phyloP scores from a whole-genome alignment of 139 green algal species.

The Picochlorum sp. region DNA sequence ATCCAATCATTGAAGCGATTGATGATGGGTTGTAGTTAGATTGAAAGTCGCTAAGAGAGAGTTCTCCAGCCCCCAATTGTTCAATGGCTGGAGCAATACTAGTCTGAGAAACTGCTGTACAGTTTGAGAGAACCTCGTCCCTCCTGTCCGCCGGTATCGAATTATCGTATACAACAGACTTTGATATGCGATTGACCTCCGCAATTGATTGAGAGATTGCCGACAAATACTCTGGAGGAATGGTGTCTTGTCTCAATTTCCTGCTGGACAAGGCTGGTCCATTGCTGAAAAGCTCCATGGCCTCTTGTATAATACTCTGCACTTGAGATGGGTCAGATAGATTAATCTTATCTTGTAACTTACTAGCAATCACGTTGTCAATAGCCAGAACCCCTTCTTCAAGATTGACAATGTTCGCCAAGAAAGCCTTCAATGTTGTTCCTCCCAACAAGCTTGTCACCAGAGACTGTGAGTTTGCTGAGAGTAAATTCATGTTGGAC shows the following conservation, averaged over 20 bases:
- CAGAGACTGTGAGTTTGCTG: slow-evolving; percentile 3
- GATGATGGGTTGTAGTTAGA: neutral
- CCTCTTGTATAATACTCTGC: neutral
- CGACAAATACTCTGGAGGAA: neutral
- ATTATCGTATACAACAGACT: neutral
- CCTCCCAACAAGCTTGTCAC: slow-evolving; percentile 1
- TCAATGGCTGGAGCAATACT: neutral
- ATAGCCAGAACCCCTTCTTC: slow-evolving; percentile 1
- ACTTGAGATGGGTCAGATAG: slow-evolving; percentile 3
- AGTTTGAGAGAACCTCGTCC: neutral
- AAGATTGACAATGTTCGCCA: slow-evolving; percentile 2
- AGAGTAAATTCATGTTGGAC: neutral
- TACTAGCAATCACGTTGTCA: slow-evolving; percentile 2
- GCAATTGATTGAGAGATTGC: neutral
- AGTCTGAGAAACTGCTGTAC: neutral
- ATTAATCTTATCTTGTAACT: neutral
- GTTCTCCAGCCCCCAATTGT: neutral
- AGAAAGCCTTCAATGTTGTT: neutral
- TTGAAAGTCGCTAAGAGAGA: neutral
- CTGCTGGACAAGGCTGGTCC: neutral
- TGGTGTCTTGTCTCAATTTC: neutral
- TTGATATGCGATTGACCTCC: neutral
- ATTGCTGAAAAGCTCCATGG: neutral
- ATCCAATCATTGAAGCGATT: too few species aligned
- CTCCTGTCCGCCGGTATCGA: neutral